Evolutionary conservation across 768 basidiomycete species (phyloP).

Genomic region (Mycena alexandri): DNA sequence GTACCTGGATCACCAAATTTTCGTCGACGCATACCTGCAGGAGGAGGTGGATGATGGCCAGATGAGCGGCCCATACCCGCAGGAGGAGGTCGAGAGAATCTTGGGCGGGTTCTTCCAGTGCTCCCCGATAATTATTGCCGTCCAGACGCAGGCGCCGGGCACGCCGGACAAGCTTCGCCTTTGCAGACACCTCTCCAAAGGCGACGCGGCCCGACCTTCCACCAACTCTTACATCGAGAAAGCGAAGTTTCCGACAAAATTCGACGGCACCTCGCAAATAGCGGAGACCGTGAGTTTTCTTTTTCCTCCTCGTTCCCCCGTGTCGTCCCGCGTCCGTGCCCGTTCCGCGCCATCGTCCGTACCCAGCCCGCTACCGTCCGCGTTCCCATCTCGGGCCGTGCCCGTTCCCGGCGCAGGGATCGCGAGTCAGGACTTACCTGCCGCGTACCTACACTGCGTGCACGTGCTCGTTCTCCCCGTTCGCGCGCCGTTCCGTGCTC

Average conservation of each 20-base stretch:
- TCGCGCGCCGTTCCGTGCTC: too few relatives aligned
- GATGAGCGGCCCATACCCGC: constrained; percentile 46
- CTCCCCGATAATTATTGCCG: constrained; percentile 24
- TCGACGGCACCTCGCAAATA: constrained; percentile 23
- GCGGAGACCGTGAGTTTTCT: constrained; percentile 33
- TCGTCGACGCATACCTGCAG: constrained; percentile 37
- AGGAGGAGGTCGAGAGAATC: constrained; percentile 33
- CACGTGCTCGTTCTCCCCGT: too few relatives aligned
- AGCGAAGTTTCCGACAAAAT: constrained; percentile 37
- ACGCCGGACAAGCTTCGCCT: constrained; percentile 35
- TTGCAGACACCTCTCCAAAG: constrained; percentile 38
- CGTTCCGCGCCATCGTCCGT: too few relatives aligned
- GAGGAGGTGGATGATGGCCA: constrained; percentile 38
- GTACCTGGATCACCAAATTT: not conserved
- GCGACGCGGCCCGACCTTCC: constrained; percentile 1
- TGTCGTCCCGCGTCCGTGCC: not conserved
- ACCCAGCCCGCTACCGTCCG: too few relatives aligned
- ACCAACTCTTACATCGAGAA: constrained; percentile 36
- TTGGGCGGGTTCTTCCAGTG: constrained; percentile 31
- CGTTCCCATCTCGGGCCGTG: too few relatives aligned
- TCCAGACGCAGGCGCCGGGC: constrained; percentile 41
- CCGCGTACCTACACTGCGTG: too few relatives aligned
- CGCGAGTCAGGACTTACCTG: too few relatives aligned
- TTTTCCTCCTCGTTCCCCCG: too few relatives aligned
- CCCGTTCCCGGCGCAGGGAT: too few relatives aligned